These are phyloP conservation scores for Claviceps maximensis DNA, from an alignment of 2,329 filamentous ascomycete species.

Conservation along the genomic window DNA sequence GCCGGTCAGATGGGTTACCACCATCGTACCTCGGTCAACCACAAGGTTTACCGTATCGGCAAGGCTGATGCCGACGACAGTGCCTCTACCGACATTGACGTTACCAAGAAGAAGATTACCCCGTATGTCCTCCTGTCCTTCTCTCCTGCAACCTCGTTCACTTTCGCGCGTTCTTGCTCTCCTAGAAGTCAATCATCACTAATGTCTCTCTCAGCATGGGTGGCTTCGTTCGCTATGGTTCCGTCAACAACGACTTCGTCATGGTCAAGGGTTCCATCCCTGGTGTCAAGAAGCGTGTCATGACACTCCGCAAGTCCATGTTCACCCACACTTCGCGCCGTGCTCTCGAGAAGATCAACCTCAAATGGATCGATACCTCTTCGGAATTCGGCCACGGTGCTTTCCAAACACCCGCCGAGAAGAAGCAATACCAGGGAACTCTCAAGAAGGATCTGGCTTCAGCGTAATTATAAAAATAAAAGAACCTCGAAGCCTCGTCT, in stretches of 20 bases:
- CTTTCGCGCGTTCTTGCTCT: not conserved
- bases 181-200: not conserved
- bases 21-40: slow-evolving; percentile 99
- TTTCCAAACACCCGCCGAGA: slow-evolving; percentile 97
- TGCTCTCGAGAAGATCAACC: slow-evolving; percentile 96
- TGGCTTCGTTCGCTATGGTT: slow-evolving; percentile 98
- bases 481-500: slow-evolving; percentile 15
- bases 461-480: slow-evolving; percentile 21
- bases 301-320: slow-evolving; percentile 98
- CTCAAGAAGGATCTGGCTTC: slow-evolving; percentile 89
- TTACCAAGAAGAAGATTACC: slow-evolving; percentile 99
- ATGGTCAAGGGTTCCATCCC: slow-evolving; percentile 96
- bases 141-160: too few species aligned
- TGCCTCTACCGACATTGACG: slow-evolving; percentile 87
- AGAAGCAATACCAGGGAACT: slow-evolving; percentile 92
- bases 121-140: slow-evolving; percentile 51
- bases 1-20: slow-evolving; percentile 99
- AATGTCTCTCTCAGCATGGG: slow-evolving; percentile 55
- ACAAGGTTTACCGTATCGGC: slow-evolving; percentile 99
- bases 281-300: slow-evolving; percentile 98
- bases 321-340: slow-evolving; percentile 92
- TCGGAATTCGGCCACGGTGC: slow-evolving; percentile 99
- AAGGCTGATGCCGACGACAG: slow-evolving; percentile 84
- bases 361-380: slow-evolving; percentile 99
- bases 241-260: slow-evolving; percentile 98